Percentiles rank a stretch among this genome's conserved stretches.
Evolutionary conservation across 768 basidiomycete species (phyloP).

Genomic region (Mycena indigotica): DNA sequence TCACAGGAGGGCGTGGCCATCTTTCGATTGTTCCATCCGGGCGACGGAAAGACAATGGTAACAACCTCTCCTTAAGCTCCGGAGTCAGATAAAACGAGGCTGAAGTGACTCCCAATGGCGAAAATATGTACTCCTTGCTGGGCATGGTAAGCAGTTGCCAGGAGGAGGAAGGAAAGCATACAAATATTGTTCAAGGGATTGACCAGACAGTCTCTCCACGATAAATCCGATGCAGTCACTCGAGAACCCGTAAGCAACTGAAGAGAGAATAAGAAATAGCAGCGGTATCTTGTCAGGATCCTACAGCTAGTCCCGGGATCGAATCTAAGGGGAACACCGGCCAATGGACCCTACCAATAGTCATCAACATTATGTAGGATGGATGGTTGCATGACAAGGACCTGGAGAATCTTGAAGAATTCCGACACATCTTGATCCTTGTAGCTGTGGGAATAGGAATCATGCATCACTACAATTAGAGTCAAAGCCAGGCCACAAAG

Average conservation of each 20-base stretch:
- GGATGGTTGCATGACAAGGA: background rate
- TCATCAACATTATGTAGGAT: background rate
- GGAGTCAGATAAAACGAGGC: constrained; percentile 26
- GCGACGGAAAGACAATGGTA: constrained; percentile 18
- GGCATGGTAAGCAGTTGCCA: background rate
- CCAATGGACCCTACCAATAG: constrained; percentile 25
- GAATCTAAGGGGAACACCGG: constrained; percentile 28
- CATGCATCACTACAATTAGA: background rate
- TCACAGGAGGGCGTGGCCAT: constrained; percentile 11
- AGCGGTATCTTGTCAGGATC: background rate
- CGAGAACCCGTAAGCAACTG: constrained; percentile 30
- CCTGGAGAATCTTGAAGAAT: constrained; percentile 14
- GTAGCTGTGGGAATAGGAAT: constrained; percentile 5
- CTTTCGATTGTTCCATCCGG: constrained; percentile 15
- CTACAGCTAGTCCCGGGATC: constrained; percentile 36
- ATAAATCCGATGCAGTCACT: constrained; percentile 32
- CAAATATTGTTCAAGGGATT: constrained; percentile 34
- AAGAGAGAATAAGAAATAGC: background rate
- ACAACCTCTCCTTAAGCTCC: constrained; percentile 17
- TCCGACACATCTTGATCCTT: background rate
- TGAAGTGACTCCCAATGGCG: constrained; percentile 23
- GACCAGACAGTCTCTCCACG: constrained; percentile 29
- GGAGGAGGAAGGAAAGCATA: constrained; percentile 10
- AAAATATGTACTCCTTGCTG: constrained; percentile 28
- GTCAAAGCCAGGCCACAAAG: background rate